These are phyloP conservation scores for Lycium ferocissimum DNA, from an alignment of 257 asterid species.

Conservation along the genomic window DNA sequence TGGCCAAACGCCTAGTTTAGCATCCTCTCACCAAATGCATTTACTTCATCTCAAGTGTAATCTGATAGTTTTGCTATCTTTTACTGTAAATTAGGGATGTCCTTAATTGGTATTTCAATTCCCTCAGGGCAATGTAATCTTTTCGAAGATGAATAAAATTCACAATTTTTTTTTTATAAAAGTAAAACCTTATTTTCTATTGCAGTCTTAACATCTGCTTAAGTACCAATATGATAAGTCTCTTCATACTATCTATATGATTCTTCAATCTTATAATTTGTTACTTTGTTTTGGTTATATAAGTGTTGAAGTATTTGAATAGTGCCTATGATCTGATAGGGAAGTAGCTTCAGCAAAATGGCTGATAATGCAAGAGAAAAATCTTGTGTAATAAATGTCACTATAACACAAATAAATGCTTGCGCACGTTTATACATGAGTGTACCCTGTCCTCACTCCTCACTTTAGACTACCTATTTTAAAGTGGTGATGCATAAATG, in stretches of 20 bases:
- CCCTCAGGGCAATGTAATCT: too few relatives aligned
- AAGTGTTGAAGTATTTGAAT: too few relatives aligned
- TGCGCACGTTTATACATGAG: slow-evolving; percentile 21
- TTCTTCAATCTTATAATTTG: background rate
- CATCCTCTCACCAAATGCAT: too few relatives aligned
- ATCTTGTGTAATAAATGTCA: background rate
- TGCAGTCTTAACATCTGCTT: too few relatives aligned
- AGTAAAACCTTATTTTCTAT: too few relatives aligned
- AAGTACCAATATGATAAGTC: background rate
- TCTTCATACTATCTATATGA: background rate
- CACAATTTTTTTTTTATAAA: too few relatives aligned
- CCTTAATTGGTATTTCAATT: too few relatives aligned
- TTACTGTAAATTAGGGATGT: too few relatives aligned
- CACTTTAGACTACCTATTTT: background rate
- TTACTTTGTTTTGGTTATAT: background rate
- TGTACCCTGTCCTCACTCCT: background rate
- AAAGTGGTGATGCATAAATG: background rate
- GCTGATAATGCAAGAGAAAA: slow-evolving; percentile 3
- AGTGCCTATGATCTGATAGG: slow-evolving; percentile 17
- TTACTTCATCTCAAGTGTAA: too few relatives aligned
- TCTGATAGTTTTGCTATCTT: too few relatives aligned
- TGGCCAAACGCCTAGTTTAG: too few relatives aligned
- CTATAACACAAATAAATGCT: slow-evolving; percentile 15
- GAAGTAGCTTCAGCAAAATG: slow-evolving; percentile 16
- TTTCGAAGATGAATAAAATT: too few relatives aligned